A percentile compares a stretch with the other conserved stretches of the same genome.
These are phyloP conservation scores for Micractinium sp. DNA, from an alignment of 139 green algal species.

Conservation along the genomic window DNA sequence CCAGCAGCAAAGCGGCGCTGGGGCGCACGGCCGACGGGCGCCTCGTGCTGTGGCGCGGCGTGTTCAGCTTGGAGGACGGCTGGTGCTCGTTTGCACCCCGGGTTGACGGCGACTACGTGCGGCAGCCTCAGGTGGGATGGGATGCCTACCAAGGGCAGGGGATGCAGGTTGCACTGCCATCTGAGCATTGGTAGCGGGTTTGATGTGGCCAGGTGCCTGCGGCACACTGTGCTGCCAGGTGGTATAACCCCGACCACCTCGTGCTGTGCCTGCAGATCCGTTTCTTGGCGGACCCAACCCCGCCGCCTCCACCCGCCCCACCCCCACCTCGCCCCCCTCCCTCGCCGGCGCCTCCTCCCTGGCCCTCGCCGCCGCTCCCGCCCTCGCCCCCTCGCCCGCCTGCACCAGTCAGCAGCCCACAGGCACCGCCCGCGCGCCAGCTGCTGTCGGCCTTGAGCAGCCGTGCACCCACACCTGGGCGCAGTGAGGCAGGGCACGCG, in stretches of 20 bases:
- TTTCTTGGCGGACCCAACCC: background rate
- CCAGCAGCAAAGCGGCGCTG: background rate
- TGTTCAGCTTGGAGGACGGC: background rate
- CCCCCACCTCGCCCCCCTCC: background rate
- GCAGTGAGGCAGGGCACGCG: background rate
- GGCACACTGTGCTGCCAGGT: background rate
- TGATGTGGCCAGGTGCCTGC: background rate
- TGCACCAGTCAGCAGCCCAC: background rate
- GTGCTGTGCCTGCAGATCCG: background rate
- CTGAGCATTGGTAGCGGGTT: too few relatives aligned
- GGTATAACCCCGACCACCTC: background rate
- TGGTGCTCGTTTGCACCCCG: background rate
- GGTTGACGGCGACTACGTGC: background rate
- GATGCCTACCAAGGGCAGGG: background rate
- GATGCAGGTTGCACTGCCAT: background rate
- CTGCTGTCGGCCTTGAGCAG: background rate
- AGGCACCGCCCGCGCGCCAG: background rate
- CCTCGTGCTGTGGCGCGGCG: background rate
- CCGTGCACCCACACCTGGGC: background rate
- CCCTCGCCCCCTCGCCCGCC: background rate
- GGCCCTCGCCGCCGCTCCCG: background rate
- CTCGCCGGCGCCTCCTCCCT: background rate
- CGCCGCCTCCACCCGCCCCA: background rate
- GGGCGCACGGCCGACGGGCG: background rate
- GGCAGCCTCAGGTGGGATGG: slow-evolving; percentile 3